These are phyloP conservation scores for Mycena maculata DNA, from an alignment of 768 basidiomycete genomes.

Conservation along the genomic window DNA sequence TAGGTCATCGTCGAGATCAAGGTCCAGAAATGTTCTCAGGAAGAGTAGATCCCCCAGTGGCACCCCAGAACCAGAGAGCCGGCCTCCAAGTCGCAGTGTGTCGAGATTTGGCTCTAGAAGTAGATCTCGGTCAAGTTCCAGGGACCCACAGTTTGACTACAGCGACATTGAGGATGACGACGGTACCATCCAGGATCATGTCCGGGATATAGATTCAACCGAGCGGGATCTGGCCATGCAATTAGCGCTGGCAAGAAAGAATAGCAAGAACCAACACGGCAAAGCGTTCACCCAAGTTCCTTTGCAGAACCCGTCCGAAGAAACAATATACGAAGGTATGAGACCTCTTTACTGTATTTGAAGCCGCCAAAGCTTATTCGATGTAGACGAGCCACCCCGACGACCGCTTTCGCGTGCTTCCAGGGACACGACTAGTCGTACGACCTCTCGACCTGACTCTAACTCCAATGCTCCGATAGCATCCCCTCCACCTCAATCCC, in stretches of 20 bases:
- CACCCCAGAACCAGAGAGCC: slow-evolving; percentile 58
- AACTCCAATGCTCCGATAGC: slow-evolving; percentile 49
- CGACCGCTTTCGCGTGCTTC: slow-evolving; percentile 69
- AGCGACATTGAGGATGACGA: slow-evolving; percentile 63
- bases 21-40: slow-evolving; percentile 51
- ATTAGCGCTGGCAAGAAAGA: slow-evolving; percentile 84
- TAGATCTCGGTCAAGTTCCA: slow-evolving; percentile 54
- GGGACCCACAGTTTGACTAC: slow-evolving; percentile 53
- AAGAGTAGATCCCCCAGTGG: slow-evolving; percentile 57
- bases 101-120: slow-evolving; percentile 48
- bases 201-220: slow-evolving; percentile 66
- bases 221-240: slow-evolving; percentile 83
- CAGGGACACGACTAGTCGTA: slow-evolving; percentile 53
- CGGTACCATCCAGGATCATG: slow-evolving; percentile 48
- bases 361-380: slow-evolving; percentile 20
- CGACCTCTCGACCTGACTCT: slow-evolving; percentile 61
- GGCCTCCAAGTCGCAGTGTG: slow-evolving; percentile 56
- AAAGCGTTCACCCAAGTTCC: slow-evolving; percentile 52
- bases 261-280: slow-evolving; percentile 81
- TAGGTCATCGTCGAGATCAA: slow-evolving; percentile 58
- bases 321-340: slow-evolving; percentile 85
- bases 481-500: slow-evolving; percentile 51
- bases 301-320: slow-evolving; percentile 63
- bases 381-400: slow-evolving; percentile 70
- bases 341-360: slow-evolving; percentile 17